A percentile compares a stretch with the other conserved stretches of the same genome.
Conservation (phyloP, 2,329 filamentous ascomycete species). For the Monilinia aucupariae region DNA sequence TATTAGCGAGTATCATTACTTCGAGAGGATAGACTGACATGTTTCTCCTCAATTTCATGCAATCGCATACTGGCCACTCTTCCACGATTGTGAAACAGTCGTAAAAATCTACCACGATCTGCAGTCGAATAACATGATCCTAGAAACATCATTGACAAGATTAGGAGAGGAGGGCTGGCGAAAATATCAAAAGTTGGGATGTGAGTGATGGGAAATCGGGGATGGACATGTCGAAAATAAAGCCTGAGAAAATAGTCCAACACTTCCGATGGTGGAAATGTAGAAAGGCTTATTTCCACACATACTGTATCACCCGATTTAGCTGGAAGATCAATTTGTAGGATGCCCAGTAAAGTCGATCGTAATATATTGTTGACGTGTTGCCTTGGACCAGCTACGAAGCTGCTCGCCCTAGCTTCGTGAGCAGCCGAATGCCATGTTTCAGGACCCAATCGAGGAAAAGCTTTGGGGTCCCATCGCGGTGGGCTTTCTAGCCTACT, state of each 20-base stretch:
- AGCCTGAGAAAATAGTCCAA: slow-evolving; percentile 32
- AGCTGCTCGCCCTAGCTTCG: slow-evolving; percentile 25
- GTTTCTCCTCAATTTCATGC: slow-evolving; percentile 29
- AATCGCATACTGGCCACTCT: slow-evolving; percentile 24
- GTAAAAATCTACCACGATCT: slow-evolving; percentile 30
- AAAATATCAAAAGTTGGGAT: slow-evolving; percentile 32
- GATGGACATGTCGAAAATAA: slow-evolving; percentile 30
- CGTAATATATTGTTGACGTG: slow-evolving; percentile 23
- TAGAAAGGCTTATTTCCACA: slow-evolving; percentile 24
- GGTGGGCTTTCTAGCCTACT: slow-evolving; percentile 18
- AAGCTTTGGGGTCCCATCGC: slow-evolving; percentile 18
- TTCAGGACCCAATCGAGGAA: slow-evolving; percentile 25
- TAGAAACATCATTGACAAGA: slow-evolving; percentile 33
- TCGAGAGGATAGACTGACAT: slow-evolving; percentile 20
- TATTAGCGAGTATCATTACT: slow-evolving; percentile 12
- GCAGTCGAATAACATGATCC: slow-evolving; percentile 30
- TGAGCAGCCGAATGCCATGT: slow-evolving; percentile 30
- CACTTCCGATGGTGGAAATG: slow-evolving; percentile 29
- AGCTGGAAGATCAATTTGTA: slow-evolving; percentile 13
- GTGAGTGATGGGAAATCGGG: slow-evolving; percentile 30
- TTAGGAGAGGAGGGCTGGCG: slow-evolving; percentile 25
- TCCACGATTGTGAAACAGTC: slow-evolving; percentile 30
- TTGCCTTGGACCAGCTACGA: slow-evolving; percentile 23
- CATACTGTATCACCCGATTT: slow-evolving; percentile 8
- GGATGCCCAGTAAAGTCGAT: slow-evolving; percentile 20